A percentile compares a stretch with the other conserved stretches of the same genome.
Conservation (phyloP, 345 rosid species). For the Alliaria petiolata region DNA sequence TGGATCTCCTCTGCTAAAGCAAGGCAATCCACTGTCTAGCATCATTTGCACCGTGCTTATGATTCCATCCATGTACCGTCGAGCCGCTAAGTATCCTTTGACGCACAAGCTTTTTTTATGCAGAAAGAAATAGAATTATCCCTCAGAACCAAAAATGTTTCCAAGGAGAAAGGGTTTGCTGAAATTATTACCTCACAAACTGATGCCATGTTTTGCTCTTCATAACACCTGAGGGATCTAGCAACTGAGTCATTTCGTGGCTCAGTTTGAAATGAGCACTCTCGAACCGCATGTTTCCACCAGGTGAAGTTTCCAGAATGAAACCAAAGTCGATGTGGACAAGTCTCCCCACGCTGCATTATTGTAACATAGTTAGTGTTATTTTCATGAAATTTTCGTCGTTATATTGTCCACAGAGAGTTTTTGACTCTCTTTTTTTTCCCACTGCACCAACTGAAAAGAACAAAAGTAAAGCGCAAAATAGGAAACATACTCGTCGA, state of each 20-base stretch:
- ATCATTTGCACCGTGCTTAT: slow-evolving; percentile 75
- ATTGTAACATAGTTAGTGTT: background rate
- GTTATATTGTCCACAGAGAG: background rate
- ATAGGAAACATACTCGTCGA: slow-evolving; percentile 59
- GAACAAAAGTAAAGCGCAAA: background rate
- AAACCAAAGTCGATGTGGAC: slow-evolving; percentile 99
- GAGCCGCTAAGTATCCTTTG: slow-evolving; percentile 86
- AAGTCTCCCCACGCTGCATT: slow-evolving; percentile 79
- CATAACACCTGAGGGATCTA: slow-evolving; percentile 90
- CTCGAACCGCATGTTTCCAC: slow-evolving; percentile 96
- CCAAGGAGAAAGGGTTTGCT: background rate
- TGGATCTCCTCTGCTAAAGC: slow-evolving; percentile 96
- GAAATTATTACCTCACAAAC: slow-evolving; percentile 59
- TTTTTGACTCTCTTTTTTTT: background rate
- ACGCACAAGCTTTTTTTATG: slow-evolving; percentile 64
- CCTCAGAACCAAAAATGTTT: background rate
- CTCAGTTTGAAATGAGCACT: slow-evolving; percentile 98
- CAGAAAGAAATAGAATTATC: background rate
- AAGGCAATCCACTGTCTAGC: slow-evolving; percentile 97
- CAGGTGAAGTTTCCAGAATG: slow-evolving; percentile 92
- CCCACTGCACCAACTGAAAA: slow-evolving; percentile 3
- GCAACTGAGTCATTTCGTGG: slow-evolving; percentile 98
- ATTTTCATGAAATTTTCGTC: background rate
- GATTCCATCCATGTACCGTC: slow-evolving; percentile 88
- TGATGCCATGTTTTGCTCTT: slow-evolving; percentile 86